phyloP scores from a whole-genome alignment of 345 rosid species.

The Syzygium aromaticum region DNA sequence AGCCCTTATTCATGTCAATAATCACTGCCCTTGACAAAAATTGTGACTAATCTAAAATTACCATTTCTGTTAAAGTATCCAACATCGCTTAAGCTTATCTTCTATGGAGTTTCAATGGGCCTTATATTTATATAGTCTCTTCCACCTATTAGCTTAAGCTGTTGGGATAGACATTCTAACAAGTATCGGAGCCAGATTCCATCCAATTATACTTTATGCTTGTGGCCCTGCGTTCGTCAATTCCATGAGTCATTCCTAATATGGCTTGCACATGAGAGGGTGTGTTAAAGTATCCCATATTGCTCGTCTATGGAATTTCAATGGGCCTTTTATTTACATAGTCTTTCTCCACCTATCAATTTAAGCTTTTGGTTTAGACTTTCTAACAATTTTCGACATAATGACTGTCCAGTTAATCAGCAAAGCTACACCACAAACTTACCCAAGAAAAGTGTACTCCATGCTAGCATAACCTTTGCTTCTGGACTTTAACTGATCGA shows the following conservation, averaged over 20 bases:
- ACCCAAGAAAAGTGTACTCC: constrained; percentile 91
- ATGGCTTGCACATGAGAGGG: background rate
- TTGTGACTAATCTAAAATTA: background rate
- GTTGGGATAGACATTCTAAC: background rate
- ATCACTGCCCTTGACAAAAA: background rate
- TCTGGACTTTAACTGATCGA: constrained; percentile 91
- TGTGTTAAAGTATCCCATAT: background rate
- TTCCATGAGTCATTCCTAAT: background rate
- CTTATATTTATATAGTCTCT: background rate
- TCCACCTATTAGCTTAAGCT: background rate
- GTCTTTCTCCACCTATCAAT: background rate
- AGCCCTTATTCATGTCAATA: background rate
- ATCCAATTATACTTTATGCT: background rate
- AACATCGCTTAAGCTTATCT: background rate
- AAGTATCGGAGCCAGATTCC: background rate
- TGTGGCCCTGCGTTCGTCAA: background rate
- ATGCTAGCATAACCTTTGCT: constrained; percentile 99
- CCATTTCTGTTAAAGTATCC: background rate
- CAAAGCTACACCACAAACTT: constrained; percentile 9
- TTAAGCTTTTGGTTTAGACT: background rate
- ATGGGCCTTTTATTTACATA: background rate
- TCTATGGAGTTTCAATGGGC: background rate
- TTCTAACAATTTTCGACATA: background rate
- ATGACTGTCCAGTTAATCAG: background rate
- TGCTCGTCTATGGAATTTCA: background rate